Evolutionary conservation across 2,329 filamentous ascomycete species (phyloP).

Genomic region (Neopestalotiopsis sp.): DNA sequence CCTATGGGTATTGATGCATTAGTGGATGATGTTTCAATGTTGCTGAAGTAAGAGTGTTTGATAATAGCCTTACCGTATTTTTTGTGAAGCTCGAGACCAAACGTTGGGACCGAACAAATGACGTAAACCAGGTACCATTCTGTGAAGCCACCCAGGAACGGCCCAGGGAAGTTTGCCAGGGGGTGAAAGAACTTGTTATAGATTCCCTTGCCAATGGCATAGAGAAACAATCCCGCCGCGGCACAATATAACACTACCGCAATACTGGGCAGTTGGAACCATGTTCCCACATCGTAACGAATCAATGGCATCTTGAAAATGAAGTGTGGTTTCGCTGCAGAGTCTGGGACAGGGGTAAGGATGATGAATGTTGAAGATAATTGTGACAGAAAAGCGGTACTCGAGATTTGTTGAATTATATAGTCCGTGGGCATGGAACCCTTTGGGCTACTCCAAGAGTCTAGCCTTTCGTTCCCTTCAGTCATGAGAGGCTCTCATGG

Average conservation of each 20-base stretch:
- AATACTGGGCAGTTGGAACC: neutral
- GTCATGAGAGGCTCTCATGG: neutral
- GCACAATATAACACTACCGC: neutral
- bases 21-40: neutral
- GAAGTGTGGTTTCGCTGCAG: neutral
- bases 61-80: conserved; percentile 7
- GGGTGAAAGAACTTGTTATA: conserved; percentile 2
- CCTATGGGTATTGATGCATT: neutral
- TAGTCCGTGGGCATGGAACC: neutral
- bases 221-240: neutral
- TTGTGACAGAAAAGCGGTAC: neutral
- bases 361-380: neutral
- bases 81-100: conserved; percentile 9
- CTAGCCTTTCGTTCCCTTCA: neutral
- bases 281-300: neutral
- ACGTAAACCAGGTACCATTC: conserved; percentile 2
- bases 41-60: no score
- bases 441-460: neutral
- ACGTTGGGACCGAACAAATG: conserved; percentile 4
- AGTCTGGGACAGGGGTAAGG: neutral
- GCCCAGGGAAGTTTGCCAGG: neutral
- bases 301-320: neutral
- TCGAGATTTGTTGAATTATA: neutral
- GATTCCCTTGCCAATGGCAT: neutral
- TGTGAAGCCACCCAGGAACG: neutral